Percentiles rank a stretch among this genome's conserved stretches.
Evolutionary conservation across 23 red algal species (phyloP).

Genomic region (Gracilaria domingensis): DNA sequence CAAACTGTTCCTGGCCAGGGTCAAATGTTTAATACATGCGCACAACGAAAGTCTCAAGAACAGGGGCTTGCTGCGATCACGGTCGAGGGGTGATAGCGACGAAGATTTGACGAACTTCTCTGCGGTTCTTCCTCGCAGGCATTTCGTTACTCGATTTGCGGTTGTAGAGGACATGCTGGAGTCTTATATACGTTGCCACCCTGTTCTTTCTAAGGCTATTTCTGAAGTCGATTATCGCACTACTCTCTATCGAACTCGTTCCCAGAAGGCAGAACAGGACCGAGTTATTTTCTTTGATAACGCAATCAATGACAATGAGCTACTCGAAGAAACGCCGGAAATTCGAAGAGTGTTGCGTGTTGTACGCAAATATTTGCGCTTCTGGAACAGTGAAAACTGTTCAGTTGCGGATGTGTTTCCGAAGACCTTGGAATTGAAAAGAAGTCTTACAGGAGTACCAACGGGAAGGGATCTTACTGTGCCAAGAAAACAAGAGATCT

Average conservation of each 20-base stretch:
- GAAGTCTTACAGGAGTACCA: background rate
- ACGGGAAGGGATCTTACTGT: background rate
- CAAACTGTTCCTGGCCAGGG: no score
- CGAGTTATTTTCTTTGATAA: slow-evolving; percentile 16
- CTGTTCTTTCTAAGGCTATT: no score
- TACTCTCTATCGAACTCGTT: no score
- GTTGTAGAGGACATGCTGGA: no score
- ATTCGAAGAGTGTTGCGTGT: slow-evolving; percentile 8
- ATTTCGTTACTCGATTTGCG: no score
- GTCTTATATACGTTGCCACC: no score
- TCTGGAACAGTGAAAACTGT: background rate
- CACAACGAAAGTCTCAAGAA: slow-evolving; percentile 13
- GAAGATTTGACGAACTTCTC: no score
- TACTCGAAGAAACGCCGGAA: background rate
- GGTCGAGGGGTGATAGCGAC: background rate
- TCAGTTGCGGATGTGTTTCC: background rate
- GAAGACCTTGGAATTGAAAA: slow-evolving; percentile 6
- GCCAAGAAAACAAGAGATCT: background rate
- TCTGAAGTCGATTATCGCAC: no score
- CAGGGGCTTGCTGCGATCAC: background rate
- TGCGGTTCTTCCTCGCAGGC: no score
- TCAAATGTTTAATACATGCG: background rate
- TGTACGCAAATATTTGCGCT: background rate
- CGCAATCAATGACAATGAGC: no score
- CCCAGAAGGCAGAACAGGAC: background rate